Conservation (phyloP, 2,329 filamentous ascomycete genomes). For the Curvularia sp. region DNA sequence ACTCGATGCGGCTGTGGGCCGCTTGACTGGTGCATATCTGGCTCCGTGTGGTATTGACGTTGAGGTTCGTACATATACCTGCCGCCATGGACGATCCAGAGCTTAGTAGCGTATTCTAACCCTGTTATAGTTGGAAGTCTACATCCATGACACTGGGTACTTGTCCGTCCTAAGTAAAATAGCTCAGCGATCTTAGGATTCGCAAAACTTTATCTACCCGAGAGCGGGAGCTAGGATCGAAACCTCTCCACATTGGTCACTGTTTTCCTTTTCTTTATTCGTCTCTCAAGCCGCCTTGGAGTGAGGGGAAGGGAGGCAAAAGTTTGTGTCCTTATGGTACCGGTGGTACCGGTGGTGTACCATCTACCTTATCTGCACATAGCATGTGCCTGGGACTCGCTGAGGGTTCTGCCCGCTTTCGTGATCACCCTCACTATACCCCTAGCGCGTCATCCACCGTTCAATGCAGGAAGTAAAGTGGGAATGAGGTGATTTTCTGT, state of each 20-base stretch:
- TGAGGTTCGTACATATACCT: conserved; percentile 22
- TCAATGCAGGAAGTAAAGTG: conserved; percentile 17
- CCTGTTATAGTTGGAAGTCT: conserved; percentile 17
- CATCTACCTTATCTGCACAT: conserved; percentile 7
- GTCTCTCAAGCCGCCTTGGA: conserved; percentile 10
- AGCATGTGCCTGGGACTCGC: conserved; percentile 11
- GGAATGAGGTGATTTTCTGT: conserved; percentile 25
- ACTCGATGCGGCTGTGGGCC: conserved; percentile 25
- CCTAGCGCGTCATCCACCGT: conserved; percentile 11
- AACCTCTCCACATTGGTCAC: conserved; percentile 40
- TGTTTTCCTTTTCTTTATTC: conserved; percentile 2
- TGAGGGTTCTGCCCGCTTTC: conserved; percentile 2
- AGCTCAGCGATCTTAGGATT: conserved; percentile 29
- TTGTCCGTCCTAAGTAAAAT: conserved; percentile 24
- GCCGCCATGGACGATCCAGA: conserved; percentile 38
- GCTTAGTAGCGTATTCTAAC: conserved; percentile 16
- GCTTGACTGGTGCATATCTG: conserved; percentile 27
- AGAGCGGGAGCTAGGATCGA: conserved; percentile 45
- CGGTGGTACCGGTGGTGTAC: conserved; percentile 5
- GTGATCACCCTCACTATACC: conserved; percentile 2
- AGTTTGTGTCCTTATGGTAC: conserved; percentile 1
- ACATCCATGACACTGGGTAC: conserved; percentile 20
- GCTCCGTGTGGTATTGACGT: conserved; percentile 35
- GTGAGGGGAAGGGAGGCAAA: conserved; percentile 1
- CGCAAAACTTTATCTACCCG: conserved; percentile 42